phyloP scores from a whole-genome alignment of 192 early-diverging fungal species.

The Geranomyces variabilis region DNA sequence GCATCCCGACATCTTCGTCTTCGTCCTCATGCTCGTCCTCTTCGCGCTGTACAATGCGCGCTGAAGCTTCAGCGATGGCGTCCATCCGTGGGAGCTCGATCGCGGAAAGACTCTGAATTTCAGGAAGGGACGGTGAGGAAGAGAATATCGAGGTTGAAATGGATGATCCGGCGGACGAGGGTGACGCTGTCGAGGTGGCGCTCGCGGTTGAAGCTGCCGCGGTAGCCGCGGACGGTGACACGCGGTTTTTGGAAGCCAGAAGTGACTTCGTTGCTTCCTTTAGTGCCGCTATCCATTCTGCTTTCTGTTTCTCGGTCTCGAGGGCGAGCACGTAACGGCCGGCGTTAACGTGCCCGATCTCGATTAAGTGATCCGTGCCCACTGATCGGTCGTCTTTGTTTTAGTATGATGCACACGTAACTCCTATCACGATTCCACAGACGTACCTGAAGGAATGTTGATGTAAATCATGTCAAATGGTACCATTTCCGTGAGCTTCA shows the following conservation, averaged over 20 bases:
- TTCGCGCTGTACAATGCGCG: constrained; percentile 19
- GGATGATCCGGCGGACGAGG: no score
- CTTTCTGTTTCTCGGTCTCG: constrained; percentile 30
- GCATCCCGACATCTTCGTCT: background rate
- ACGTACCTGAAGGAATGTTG: constrained; percentile 32
- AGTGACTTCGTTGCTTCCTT: constrained; percentile 43
- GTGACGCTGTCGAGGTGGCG: background rate
- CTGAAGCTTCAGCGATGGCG: constrained; percentile 22
- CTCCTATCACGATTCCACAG: background rate
- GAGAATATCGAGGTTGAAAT: background rate
- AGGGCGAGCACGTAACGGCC: constrained; percentile 33
- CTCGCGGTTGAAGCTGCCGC: background rate
- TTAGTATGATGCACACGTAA: no score
- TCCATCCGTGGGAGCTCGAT: constrained; percentile 22
- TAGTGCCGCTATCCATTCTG: constrained; percentile 48
- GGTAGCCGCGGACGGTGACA: background rate
- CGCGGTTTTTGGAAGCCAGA: constrained; percentile 39
- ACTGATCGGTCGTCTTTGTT: background rate
- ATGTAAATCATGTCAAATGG: constrained; percentile 54
- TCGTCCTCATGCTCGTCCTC: background rate
- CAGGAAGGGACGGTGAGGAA: background rate
- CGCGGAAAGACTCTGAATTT: constrained; percentile 1
- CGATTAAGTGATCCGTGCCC: constrained; percentile 44
- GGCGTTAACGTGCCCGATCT: constrained; percentile 45
- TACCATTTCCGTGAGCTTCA: constrained; percentile 54